These are phyloP conservation scores for Cercospora sesami DNA, from an alignment of 2,329 filamentous ascomycete genomes.

Conservation along the genomic window DNA sequence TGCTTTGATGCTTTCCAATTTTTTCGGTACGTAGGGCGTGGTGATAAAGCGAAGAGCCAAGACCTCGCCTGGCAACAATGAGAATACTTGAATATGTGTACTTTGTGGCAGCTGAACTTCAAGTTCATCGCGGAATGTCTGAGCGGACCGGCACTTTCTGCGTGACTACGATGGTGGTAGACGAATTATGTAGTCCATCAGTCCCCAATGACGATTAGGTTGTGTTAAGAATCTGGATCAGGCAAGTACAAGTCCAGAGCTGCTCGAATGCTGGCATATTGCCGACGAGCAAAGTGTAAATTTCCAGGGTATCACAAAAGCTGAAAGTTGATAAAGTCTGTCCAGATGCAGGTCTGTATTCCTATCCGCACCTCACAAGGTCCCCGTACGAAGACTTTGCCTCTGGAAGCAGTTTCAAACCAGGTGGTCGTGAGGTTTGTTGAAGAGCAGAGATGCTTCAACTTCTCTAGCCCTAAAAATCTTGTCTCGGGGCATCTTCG, in stretches of 20 bases:
- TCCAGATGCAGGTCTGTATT: not conserved
- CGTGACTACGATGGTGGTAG: not conserved
- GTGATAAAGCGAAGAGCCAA: not conserved
- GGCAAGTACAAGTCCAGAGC: not conserved
- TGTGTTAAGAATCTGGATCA: not conserved
- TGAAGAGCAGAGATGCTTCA: not conserved
- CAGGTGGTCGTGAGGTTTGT: not conserved
- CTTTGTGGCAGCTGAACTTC: not conserved
- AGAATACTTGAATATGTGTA: not conserved
- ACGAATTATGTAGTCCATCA: not conserved
- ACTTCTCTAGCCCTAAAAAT: not conserved
- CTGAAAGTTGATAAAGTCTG: not conserved
- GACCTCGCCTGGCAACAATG: too few relatives aligned
- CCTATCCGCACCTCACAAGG: not conserved
- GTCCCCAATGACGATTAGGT: not conserved
- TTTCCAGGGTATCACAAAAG: not conserved
- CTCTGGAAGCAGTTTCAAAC: too few relatives aligned
- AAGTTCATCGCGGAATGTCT: too few relatives aligned
- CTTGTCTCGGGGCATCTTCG: not conserved
- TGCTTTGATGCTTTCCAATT: too few relatives aligned
- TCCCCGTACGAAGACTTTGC: not conserved
- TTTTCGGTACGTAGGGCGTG: too few relatives aligned
- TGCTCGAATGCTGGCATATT: not conserved
- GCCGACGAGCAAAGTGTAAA: too few relatives aligned
- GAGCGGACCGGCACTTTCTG: not conserved